Evolutionary conservation across 176 grass and related monocot genomes (phyloP).

Genomic region (Triticum turgidum): DNA sequence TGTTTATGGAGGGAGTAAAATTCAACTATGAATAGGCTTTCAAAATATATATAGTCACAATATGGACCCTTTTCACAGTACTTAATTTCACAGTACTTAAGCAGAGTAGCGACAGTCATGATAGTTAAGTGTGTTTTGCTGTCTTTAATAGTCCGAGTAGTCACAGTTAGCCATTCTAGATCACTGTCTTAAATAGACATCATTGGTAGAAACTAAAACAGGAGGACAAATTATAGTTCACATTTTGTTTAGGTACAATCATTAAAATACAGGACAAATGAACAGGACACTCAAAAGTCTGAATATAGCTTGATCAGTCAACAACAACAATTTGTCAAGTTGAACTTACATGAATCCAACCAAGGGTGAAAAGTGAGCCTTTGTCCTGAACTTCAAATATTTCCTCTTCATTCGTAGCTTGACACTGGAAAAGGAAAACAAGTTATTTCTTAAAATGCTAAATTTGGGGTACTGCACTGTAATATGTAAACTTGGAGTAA

Average conservation of each 20-base stretch:
- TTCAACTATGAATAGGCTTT: slow-evolving; percentile 4
- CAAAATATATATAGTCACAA: slow-evolving; percentile 4
- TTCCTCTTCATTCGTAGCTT: slow-evolving; percentile 99
- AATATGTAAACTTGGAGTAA: slow-evolving; percentile 9
- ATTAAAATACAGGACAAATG: slow-evolving; percentile 17
- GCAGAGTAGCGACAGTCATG: slow-evolving; percentile 1
- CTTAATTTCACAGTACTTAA: slow-evolving; percentile 21
- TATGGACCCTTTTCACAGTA: not conserved
- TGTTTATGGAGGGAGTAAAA: no score
- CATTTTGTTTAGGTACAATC: not conserved
- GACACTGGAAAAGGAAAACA: slow-evolving; percentile 64
- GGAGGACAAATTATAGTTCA: not conserved
- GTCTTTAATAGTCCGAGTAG: not conserved
- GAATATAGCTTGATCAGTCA: slow-evolving; percentile 13
- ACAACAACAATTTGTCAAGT: not conserved
- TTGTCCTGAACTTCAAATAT: slow-evolving; percentile 99
- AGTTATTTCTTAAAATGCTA: slow-evolving; percentile 11
- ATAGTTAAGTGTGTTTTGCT: not conserved
- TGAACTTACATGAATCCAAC: slow-evolving; percentile 97
- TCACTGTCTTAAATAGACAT: not conserved
- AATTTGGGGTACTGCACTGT: not conserved
- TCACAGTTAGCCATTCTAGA: not conserved
- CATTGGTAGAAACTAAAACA: slow-evolving; percentile 11
- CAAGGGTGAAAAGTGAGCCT: slow-evolving; percentile 87
- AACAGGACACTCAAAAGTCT: not conserved